phyloP scores from a whole-genome alignment of 306 rosid genomes.

The Vigna angularis region DNA sequence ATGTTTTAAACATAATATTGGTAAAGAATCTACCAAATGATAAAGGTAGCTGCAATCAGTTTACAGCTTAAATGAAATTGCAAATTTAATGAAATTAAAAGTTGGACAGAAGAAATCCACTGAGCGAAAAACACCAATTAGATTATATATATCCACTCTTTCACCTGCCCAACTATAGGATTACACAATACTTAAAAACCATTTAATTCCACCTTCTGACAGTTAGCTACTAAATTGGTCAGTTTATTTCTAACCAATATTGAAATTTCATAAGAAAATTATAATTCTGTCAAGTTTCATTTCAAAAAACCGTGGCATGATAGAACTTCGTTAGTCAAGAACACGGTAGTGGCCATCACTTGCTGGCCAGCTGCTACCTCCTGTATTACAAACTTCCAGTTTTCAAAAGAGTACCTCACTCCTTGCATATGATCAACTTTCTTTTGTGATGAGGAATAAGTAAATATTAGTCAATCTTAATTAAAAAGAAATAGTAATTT shows the following conservation, averaged over 20 bases:
- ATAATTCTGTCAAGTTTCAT: slow-evolving; percentile 1
- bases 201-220: not conserved
- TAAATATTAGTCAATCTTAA: slow-evolving; percentile 2
- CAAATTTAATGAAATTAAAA: slow-evolving; percentile 25
- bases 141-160: slow-evolving; percentile 21
- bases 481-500: slow-evolving; percentile 3
- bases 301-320: not conserved
- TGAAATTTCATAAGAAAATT: not conserved
- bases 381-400: slow-evolving; percentile 3
- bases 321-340: slow-evolving; percentile 1
- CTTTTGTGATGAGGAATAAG: slow-evolving; percentile 29
- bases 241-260: not conserved
- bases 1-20: slow-evolving; percentile 13
- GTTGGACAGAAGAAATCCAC: slow-evolving; percentile 8
- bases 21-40: not conserved
- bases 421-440: not conserved
- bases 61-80: slow-evolving; percentile 14
- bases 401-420: not conserved
- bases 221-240: not conserved
- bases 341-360: not conserved
- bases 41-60: not conserved
- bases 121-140: not conserved
- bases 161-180: slow-evolving; percentile 7
- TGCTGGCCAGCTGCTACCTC: slow-evolving; percentile 6
- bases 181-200: not conserved